These are phyloP conservation scores for Daphne laureola DNA, from an alignment of 441 rosid genomes.

Conservation along the genomic window DNA sequence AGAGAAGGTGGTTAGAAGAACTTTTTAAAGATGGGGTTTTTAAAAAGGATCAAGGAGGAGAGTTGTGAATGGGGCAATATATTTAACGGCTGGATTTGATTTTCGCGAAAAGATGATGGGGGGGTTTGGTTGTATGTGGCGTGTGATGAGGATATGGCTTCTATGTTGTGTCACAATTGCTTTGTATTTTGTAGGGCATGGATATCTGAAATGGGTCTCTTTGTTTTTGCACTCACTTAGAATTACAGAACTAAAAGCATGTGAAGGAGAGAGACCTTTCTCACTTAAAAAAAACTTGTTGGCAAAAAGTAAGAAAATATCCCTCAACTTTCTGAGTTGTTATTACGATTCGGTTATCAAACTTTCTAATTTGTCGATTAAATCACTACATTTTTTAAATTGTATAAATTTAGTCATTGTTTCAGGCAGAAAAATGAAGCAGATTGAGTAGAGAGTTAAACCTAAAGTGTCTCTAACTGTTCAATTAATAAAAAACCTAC, in stretches of 20 bases:
- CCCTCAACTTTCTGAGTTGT: too few species aligned
- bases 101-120: slow-evolving; percentile 23
- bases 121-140: slow-evolving; percentile 17
- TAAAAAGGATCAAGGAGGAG: slow-evolving; percentile 10
- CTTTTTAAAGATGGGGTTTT: neutral
- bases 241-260: slow-evolving; percentile 33
- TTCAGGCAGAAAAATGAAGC: too few species aligned
- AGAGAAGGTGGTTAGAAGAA: neutral
- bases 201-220: slow-evolving; percentile 20
- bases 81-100: slow-evolving; percentile 31
- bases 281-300: too few species aligned
- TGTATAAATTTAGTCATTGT: too few species aligned
- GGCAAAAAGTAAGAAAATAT: too few species aligned
- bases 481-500: too few species aligned
- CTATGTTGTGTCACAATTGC: too few species aligned
- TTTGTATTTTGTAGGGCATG: neutral
- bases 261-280: slow-evolving; percentile 26
- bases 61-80: slow-evolving; percentile 18
- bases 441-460: too few species aligned
- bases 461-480: too few species aligned
- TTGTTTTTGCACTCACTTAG: slow-evolving; percentile 37
- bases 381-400: too few species aligned
- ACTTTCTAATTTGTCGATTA: too few species aligned
- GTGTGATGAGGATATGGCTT: slow-evolving; percentile 14
- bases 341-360: too few species aligned